Evolutionary conservation across 441 rosid species (phyloP).

Genomic region (Iberis amara): DNA sequence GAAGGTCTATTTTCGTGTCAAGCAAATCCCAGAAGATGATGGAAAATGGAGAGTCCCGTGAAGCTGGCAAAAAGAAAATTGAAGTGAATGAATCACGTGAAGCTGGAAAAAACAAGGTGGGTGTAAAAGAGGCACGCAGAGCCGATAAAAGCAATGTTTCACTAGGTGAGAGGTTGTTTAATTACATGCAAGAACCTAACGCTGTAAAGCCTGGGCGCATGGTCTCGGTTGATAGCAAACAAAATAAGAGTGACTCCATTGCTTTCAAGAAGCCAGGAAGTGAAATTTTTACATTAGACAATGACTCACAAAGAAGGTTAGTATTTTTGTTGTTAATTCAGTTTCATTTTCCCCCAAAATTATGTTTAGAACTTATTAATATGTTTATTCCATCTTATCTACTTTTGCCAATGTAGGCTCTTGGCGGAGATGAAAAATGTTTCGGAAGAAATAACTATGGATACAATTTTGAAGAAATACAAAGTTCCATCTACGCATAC

Average conservation of each 20-base stretch:
- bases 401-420: slow-evolving; percentile 42
- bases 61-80: slow-evolving; percentile 26
- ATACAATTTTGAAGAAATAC: slow-evolving; percentile 43
- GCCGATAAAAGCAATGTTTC: slow-evolving; percentile 32
- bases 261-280: slow-evolving; percentile 33
- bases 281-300: slow-evolving; percentile 48
- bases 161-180: slow-evolving; percentile 40
- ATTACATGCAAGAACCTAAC: slow-evolving; percentile 29
- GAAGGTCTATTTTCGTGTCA: slow-evolving; percentile 25
- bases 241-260: slow-evolving; percentile 26
- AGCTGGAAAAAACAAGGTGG: slow-evolving; percentile 25
- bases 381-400: slow-evolving; percentile 14
- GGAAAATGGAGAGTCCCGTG: slow-evolving; percentile 34
- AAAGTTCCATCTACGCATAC: slow-evolving; percentile 51
- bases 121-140: slow-evolving; percentile 33
- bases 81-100: slow-evolving; percentile 32
- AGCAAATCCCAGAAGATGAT: slow-evolving; percentile 32
- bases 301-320: slow-evolving; percentile 64
- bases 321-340: slow-evolving; percentile 14
- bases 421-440: slow-evolving; percentile 48
- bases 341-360: slow-evolving; percentile 13
- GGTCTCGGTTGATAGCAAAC: slow-evolving; percentile 30
- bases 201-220: slow-evolving; percentile 31
- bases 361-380: slow-evolving; percentile 7
- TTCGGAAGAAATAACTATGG: slow-evolving; percentile 50